Evolutionary conservation across 805 yeast species (phyloP), one percentile per base, ranked within the genome.

Genomic region (Alloascoidea africana): DNA sequence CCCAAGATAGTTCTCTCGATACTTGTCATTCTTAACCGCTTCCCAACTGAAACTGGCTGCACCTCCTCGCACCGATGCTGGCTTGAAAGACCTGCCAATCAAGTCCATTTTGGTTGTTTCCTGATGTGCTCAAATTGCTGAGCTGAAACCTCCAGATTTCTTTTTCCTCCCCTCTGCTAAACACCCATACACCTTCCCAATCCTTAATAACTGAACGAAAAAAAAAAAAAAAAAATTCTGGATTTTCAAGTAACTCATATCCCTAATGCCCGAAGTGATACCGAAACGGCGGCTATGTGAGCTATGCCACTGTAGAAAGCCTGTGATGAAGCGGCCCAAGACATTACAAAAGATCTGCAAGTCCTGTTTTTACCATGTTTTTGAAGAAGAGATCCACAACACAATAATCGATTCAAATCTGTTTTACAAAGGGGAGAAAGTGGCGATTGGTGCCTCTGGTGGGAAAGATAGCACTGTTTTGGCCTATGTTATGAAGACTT

Each of bases 361-460:
- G 51, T 74, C 71, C 41, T 91, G 99, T 56, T 91, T 91, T 55
- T 89, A 67, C 53, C 67, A 72, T 42, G 93, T 86, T 2, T 91
- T 91, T 57, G 99, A 91, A 59, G 82, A 93, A 0, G 99, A 91
- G 54, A 82, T 91, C 44, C 98, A 91, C 61, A 71, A 85, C 48
- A 89, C 98, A 2, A 89, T 91, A 35, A 62, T 66, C 11, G 62
- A 70, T 27, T 77, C 79, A 38, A 63, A 72, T 1, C 66, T 91
- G 36, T 91, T 91, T 49, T 55, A 72, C 16, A 65, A 60, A 0
- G 97, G 97, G 13, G 98, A 91, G 51, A 68, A 62, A 17, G 87
- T 91, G 2, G 98, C 97, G 14, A 87, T 91, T 16, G 99, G 99
- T 14, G 99, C 99, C 0, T 84, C 96, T 1, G 99, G 99, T 17